A percentile compares a stretch with the other conserved stretches of the same genome.
Conservation (phyloP, 2,329 filamentous ascomycete species). For the Calonectria montana region DNA sequence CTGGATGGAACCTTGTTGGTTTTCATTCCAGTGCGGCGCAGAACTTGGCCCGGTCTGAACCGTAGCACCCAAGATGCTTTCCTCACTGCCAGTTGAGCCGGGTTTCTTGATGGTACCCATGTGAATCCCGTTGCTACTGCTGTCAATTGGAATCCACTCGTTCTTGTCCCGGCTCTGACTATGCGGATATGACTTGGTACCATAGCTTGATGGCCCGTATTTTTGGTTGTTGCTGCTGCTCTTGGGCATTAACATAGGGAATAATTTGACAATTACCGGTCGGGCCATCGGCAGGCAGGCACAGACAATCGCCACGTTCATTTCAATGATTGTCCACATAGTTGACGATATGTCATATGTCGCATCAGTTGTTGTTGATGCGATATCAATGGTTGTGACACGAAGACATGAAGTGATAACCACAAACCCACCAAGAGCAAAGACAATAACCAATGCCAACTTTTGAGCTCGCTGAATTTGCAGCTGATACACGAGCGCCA, state of each 20-base stretch:
- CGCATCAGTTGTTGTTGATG: constrained; percentile 41
- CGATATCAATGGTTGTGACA: constrained; percentile 44
- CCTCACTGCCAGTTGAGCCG: constrained; percentile 39
- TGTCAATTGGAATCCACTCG: constrained; percentile 40
- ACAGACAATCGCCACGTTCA: constrained; percentile 53
- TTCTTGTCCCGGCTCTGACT: constrained; percentile 34
- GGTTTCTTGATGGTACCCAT: constrained; percentile 31
- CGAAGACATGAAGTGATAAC: constrained; percentile 47
- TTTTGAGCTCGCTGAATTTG: constrained; percentile 53
- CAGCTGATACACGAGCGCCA: constrained; percentile 56
- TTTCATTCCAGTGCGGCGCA: constrained; percentile 14
- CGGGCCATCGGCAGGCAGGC: constrained; percentile 53
- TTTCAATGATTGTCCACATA: constrained; percentile 54
- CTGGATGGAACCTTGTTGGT: constrained; percentile 27
- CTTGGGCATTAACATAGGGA: constrained; percentile 38
- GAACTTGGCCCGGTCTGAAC: constrained; percentile 19
- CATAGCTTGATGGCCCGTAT: constrained; percentile 28
- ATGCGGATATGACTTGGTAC: constrained; percentile 31
- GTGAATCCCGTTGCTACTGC: constrained; percentile 31
- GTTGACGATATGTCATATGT: constrained; percentile 49
- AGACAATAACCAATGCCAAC: constrained; percentile 50
- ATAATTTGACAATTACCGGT: constrained; percentile 42
- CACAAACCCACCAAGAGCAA: constrained; percentile 51
- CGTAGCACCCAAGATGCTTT: constrained; percentile 33
- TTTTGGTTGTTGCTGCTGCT: constrained; percentile 33